phyloP scores from a whole-genome alignment of 306 rosid species.

The Vachellia collinsii region DNA sequence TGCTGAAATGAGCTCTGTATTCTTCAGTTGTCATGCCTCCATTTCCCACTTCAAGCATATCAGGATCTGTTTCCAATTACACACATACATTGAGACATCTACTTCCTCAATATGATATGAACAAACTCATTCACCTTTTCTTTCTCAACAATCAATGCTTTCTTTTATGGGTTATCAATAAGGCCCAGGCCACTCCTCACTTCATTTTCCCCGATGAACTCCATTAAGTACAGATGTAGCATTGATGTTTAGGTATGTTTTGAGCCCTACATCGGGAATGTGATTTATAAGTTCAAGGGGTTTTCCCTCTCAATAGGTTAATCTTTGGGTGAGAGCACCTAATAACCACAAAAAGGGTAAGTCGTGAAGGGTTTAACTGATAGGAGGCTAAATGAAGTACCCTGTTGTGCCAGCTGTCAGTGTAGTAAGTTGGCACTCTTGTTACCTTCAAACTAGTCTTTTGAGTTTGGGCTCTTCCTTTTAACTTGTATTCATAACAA shows the following conservation, averaged over 20 bases:
- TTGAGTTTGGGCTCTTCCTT: no score
- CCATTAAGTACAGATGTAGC: background rate
- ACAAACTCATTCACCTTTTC: background rate
- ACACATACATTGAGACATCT: background rate
- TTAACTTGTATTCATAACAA: no score
- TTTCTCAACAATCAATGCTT: background rate
- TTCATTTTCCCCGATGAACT: background rate
- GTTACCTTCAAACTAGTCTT: no score
- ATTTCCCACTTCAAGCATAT: conserved; percentile 80
- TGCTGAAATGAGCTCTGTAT: conserved; percentile 77
- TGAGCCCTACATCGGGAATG: no score
- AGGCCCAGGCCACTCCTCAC: background rate
- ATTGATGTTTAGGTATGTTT: background rate
- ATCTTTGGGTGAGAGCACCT: no score
- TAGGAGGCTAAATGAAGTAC: no score
- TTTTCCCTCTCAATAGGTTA: no score
- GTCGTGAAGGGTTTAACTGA: no score
- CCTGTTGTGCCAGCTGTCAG: no score
- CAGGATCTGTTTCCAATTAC: conserved; percentile 61
- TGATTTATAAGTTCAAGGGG: no score
- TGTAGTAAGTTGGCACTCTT: no score
- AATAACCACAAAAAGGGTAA: no score
- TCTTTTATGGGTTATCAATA: background rate
- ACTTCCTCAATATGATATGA: background rate
- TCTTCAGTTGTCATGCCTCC: conserved; percentile 77